Percentiles rank a stretch among this genome's conserved stretches.
These are phyloP conservation scores for Microglena sp. DNA, from an alignment of 139 green algal genomes.

Conservation along the genomic window DNA sequence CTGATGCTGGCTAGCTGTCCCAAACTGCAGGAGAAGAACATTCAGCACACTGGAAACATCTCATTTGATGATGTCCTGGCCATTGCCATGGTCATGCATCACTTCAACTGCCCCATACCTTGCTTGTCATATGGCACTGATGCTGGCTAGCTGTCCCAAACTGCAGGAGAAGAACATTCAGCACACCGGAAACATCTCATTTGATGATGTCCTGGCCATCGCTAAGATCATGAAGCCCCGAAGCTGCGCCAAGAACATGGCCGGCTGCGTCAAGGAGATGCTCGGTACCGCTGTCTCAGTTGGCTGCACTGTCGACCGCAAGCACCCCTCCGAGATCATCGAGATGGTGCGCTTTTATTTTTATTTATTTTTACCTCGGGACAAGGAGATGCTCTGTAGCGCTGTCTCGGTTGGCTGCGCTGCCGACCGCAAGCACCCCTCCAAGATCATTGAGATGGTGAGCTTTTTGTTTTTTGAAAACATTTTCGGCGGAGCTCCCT, in stretches of 20 bases:
- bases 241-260: constrained; percentile 78
- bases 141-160: background rate
- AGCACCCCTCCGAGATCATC: constrained; percentile 88
- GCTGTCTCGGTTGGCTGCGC: constrained; percentile 94
- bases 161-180: constrained; percentile 95
- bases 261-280: constrained; percentile 97
- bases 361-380: too few species aligned
- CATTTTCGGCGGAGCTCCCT: too few species aligned
- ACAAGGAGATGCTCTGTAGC: constrained; percentile 99
- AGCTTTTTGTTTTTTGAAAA: too few species aligned
- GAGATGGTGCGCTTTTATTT: constrained; percentile 44
- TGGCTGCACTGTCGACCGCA: constrained; percentile 93
- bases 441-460: constrained; percentile 79
- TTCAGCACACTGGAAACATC: constrained; percentile 96
- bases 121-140: too few species aligned
- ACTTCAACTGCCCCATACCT: too few species aligned
- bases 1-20: too few species aligned
- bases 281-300: constrained; percentile 91
- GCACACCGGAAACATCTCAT: constrained; percentile 90
- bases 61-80: constrained; percentile 90
- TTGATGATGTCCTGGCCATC: constrained; percentile 94
- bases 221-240: constrained; percentile 89
- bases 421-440: constrained; percentile 88
- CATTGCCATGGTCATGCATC: constrained; percentile 95
- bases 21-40: constrained; percentile 90